A percentile compares a stretch with the other conserved stretches of the same genome.
Conservation (phyloP, 805 yeast species). For the Lipomyces lipofer region DNA sequence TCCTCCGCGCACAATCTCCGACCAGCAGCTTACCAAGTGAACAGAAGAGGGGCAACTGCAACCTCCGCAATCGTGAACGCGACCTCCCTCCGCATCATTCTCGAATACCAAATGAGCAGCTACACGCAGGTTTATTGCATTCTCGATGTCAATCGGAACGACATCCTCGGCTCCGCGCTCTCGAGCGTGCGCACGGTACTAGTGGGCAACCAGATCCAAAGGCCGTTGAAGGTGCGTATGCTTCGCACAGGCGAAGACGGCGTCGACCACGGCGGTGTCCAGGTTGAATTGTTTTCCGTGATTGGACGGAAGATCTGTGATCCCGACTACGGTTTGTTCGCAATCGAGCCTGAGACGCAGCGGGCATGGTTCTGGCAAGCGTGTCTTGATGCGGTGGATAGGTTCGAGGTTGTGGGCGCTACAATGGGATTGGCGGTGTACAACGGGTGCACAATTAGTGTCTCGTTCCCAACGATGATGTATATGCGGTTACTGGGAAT, state of each 20-base stretch:
- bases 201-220: constrained; percentile 15
- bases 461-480: constrained; percentile 34
- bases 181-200: constrained; percentile 19
- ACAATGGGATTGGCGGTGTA: constrained; percentile 37
- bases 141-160: constrained; percentile 30
- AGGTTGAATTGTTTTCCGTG: constrained; percentile 35
- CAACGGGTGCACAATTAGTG: constrained; percentile 37
- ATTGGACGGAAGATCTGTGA: constrained; percentile 32
- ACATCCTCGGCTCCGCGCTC: constrained; percentile 29
- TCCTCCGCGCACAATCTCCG: constrained; percentile 11
- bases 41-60: neutral
- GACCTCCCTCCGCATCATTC: constrained; percentile 4
- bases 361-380: constrained; percentile 35
- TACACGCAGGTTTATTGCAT: constrained; percentile 23
- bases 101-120: constrained; percentile 13
- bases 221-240: constrained; percentile 36
- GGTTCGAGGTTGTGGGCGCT: constrained; percentile 34
- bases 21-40: neutral
- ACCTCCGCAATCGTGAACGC: neutral
- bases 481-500: constrained; percentile 25
- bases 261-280: constrained; percentile 39
- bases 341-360: constrained; percentile 21
- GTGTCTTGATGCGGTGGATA: constrained; percentile 22
- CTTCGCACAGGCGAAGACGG: constrained; percentile 36
- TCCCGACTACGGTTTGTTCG: constrained; percentile 29